Conservation (phyloP, 2,329 filamentous ascomycete genomes). For the Diplodia corticola region DNA sequence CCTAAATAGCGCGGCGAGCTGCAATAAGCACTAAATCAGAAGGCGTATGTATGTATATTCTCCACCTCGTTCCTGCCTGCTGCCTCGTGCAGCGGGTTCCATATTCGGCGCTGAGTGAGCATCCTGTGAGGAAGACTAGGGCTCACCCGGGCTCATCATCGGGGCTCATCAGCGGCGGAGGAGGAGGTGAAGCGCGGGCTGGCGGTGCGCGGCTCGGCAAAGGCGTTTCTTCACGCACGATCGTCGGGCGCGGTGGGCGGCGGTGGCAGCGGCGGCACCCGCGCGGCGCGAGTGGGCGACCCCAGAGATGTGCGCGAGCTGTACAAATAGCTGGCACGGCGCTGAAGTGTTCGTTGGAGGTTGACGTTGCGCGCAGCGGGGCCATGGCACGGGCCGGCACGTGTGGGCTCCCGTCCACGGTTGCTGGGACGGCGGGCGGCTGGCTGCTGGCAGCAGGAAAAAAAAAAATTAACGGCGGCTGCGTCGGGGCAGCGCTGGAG, state of each 20-base stretch:
- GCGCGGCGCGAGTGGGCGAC: neutral
- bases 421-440: neutral
- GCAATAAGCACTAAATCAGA: conserved; percentile 1
- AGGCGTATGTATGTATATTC: too few species aligned
- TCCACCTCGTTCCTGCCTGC: neutral
- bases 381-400: conserved; percentile 14
- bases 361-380: neutral
- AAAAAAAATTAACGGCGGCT: neutral
- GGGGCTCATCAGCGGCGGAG: neutral
- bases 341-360: neutral
- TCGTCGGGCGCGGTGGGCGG: neutral
- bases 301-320: neutral
- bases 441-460: neutral
- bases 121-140: neutral
- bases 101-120: neutral
- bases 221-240: neutral
- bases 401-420: conserved; percentile 3
- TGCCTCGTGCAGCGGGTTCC: neutral
- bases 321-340: neutral
- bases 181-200: neutral
- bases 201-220: neutral
- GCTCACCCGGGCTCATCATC: too few species aligned
- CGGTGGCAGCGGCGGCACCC: neutral
- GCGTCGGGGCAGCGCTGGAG: neutral
- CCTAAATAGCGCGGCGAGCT: neutral